phyloP scores from a whole-genome alignment of 495 filamentous ascomycete genomes.

The Penicillium simplicissimum region DNA sequence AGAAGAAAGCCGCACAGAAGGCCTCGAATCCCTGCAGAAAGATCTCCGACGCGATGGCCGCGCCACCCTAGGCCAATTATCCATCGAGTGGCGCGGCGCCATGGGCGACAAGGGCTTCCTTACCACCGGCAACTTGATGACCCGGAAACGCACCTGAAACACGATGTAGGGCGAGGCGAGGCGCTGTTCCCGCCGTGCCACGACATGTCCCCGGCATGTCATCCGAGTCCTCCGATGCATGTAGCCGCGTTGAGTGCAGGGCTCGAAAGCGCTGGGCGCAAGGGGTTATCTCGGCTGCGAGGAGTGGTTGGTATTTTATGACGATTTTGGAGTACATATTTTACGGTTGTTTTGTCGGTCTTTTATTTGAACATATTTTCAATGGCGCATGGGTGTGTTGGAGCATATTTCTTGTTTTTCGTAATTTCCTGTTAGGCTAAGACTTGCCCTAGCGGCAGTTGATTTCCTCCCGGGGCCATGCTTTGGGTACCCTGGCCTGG shows the following conservation, averaged over 20 bases:
- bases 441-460: neutral
- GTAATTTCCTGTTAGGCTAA: neutral
- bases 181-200: slow-evolving; percentile 13
- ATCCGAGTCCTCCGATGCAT: slow-evolving; percentile 21
- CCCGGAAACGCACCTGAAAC: slow-evolving; percentile 50
- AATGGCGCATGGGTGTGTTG: neutral
- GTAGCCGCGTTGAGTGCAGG: slow-evolving; percentile 22
- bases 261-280: slow-evolving; percentile 1
- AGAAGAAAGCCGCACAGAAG: slow-evolving; percentile 49
- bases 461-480: neutral
- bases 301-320: neutral
- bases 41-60: slow-evolving; percentile 59
- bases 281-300: neutral
- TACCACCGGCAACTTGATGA: slow-evolving; percentile 81
- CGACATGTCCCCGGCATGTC: slow-evolving; percentile 3
- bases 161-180: slow-evolving; percentile 16
- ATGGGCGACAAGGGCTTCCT: slow-evolving; percentile 90
- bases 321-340: slow-evolving; percentile 1
- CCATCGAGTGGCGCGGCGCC: slow-evolving; percentile 81
- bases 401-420: neutral
- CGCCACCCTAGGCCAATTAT: slow-evolving; percentile 75
- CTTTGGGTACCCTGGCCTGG: neutral
- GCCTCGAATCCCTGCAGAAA: slow-evolving; percentile 47
- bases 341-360: neutral
- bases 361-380: neutral